A percentile compares a stretch with the other conserved stretches of the same genome.
Conservation (phyloP, 1,284 basidiomycete genomes). For the Sanguinoderma infundibulare region DNA sequence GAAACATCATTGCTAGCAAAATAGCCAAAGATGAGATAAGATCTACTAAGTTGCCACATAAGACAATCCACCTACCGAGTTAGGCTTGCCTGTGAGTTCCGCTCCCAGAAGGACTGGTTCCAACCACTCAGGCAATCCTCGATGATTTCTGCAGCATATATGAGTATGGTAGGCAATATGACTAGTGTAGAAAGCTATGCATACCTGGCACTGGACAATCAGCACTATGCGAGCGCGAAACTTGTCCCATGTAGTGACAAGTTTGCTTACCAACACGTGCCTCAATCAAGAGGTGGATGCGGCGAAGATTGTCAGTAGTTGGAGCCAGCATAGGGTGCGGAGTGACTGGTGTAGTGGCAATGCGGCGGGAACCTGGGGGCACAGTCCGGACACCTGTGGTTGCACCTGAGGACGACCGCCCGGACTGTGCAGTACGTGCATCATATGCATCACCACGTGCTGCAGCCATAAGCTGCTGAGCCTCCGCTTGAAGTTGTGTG, state of each 20-base stretch:
- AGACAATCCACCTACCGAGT: background rate
- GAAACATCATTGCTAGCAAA: background rate
- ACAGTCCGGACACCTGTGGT: background rate
- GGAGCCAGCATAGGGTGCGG: too few relatives aligned
- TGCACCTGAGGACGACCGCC: background rate
- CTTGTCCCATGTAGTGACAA: background rate
- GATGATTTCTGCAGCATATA: background rate
- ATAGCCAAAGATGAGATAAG: background rate
- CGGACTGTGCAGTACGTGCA: background rate
- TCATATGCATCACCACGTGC: background rate
- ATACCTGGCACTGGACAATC: background rate
- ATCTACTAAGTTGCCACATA: background rate
- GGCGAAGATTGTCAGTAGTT: background rate
- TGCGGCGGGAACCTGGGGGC: background rate
- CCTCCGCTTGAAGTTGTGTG: background rate
- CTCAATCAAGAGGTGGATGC: background rate
- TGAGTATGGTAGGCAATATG: background rate
- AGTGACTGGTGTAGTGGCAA: background rate
- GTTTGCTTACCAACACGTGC: background rate
- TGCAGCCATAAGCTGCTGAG: background rate
- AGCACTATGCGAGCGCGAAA: background rate
- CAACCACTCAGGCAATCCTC: background rate
- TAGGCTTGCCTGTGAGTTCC: background rate
- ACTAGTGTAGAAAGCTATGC: background rate
- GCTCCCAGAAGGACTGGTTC: background rate